Evolutionary conservation across 2,329 filamentous ascomycete genomes (phyloP), one percentile per base, ranked within the genome.

Genomic region (Trichophyton mentagrophytes): DNA sequence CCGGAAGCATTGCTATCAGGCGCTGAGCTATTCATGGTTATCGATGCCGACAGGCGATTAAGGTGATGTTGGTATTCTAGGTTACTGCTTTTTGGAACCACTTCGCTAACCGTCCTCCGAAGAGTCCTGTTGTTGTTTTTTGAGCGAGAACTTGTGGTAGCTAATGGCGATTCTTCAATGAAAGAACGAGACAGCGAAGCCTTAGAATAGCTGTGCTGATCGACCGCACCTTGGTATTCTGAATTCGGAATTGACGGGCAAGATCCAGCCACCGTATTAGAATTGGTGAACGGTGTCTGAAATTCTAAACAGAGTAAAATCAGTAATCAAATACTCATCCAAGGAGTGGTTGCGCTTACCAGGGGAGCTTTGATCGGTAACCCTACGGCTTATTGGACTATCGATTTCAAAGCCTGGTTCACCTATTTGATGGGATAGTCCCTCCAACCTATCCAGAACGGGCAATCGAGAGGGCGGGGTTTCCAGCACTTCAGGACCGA

Each of bases 1-100:
- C 61, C 42, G 5, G 62, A 40, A 51, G 47, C 27, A 25, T 46
- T 15, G 17, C 40, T 58, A 25, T 33, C 38, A 7, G 64, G 13
- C 4, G 57, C 27, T 36, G 51, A 55, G 15, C 20, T 55, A 55
- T 61, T 56, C 61, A 62, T 62, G 33, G 33, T 51, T 8, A 22
- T 27, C n/a, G 51, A 36, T 17, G n/a, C 13, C n/a, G 51, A 38
- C 13, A 17, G 9, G n/a, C 27, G 46, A 13, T 30, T 36, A n/a
- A 38, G 33, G 8, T 30, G 27, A 20, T 2, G 51, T 9, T 9
- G 51, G 33, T 53, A 9, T 25, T n/a, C 49, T 53, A 30, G 27
- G 33, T 36, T 20, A n/a, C 30, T 9, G 30, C 27, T 36, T 17
- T 20, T 55, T 15, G 30, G 30, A 9, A 55, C 8, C 4, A 36